Evolutionary conservation across 768 basidiomycete genomes (phyloP).

Genomic region (Mycena filopes): DNA sequence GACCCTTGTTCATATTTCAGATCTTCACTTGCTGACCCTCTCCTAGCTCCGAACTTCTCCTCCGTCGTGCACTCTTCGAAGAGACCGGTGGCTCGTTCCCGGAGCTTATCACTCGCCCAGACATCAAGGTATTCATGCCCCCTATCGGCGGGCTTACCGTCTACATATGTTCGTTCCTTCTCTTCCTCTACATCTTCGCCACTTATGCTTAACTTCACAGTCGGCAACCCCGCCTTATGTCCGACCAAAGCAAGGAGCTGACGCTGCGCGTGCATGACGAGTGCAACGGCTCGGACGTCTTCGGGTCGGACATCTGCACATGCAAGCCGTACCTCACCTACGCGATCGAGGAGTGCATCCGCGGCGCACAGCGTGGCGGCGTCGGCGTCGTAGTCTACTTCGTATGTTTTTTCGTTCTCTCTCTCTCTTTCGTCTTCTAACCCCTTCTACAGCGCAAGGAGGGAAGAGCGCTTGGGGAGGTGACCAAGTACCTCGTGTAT

Average conservation of each 20-base stretch:
- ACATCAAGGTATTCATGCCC: conserved; percentile 95
- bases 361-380: conserved; percentile 77
- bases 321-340: conserved; percentile 94
- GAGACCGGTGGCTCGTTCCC: conserved; percentile 98
- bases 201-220: conserved; percentile 48
- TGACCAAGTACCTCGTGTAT: conserved; percentile 96
- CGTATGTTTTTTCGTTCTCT: too few species aligned
- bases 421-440: too few species aligned
- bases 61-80: conserved; percentile 94
- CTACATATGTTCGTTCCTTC: conserved; percentile 77
- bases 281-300: conserved; percentile 97
- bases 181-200: background rate
- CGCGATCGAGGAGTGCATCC: conserved; percentile 94
- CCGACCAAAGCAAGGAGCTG: conserved; percentile 80
- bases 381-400: conserved; percentile 96
- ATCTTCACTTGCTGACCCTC: background rate
- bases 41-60: conserved; percentile 79
- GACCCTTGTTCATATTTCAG: conserved; percentile 39
- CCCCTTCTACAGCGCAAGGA: too few species aligned
- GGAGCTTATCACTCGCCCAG: conserved; percentile 93
- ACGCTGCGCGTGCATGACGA: conserved; percentile 94
- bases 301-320: conserved; percentile 92
- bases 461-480: conserved; percentile 92
- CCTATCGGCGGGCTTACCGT: conserved; percentile 93
- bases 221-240: conserved; percentile 86